Conservation (phyloP, 2,329 filamentous ascomycete genomes). For the Cadophora sp. region DNA sequence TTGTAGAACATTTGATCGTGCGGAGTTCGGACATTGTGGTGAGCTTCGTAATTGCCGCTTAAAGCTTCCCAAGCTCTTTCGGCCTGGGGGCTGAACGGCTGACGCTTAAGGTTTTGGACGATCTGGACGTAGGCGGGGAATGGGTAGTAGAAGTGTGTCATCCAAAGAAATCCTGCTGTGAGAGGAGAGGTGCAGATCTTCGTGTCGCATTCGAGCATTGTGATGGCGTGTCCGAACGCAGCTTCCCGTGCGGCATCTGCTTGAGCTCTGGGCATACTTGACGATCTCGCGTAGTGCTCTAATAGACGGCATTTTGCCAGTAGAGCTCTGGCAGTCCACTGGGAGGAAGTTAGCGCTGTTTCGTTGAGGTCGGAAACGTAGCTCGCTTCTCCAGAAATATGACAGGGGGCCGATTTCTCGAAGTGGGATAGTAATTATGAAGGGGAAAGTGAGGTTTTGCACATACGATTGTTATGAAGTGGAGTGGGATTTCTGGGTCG, state of each 20-base stretch:
- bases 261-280: constrained; percentile 31
- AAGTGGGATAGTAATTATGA: not conserved
- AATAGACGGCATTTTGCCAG: constrained; percentile 42
- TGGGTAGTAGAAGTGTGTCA: constrained; percentile 44
- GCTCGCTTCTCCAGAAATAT: no score
- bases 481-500: constrained; percentile 49
- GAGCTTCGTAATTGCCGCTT: constrained; percentile 40
- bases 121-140: constrained; percentile 46
- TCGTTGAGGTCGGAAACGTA: not conserved
- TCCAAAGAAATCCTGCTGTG: constrained; percentile 44
- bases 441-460: not conserved
- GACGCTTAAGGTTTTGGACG: constrained; percentile 42
- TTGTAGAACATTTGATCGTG: constrained; percentile 21
- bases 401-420: no score
- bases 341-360: not conserved
- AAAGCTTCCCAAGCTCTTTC: constrained; percentile 43
- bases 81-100: constrained; percentile 37
- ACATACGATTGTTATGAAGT: constrained; percentile 42
- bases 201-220: constrained; percentile 46
- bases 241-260: constrained; percentile 42
- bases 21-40: constrained; percentile 25
- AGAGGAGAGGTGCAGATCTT: constrained; percentile 42
- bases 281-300: constrained; percentile 40
- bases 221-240: constrained; percentile 43
- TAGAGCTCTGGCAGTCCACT: constrained; percentile 37